A percentile compares a stretch with the other conserved stretches of the same genome.
phyloP scores from a whole-genome alignment of 2,329 filamentous ascomycete genomes.

The Neocatenulostroma microsporum region DNA sequence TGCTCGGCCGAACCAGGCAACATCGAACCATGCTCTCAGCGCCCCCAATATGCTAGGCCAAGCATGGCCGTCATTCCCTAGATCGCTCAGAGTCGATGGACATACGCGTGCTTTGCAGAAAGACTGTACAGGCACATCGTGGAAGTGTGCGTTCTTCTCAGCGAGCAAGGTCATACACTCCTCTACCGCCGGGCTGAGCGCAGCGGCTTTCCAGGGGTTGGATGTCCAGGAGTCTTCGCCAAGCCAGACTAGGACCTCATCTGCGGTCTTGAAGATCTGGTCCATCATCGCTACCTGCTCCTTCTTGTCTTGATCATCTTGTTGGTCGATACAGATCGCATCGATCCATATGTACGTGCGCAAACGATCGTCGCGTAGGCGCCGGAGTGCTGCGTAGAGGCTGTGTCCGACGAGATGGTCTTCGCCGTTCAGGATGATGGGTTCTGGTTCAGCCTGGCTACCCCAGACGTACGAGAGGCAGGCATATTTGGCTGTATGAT shows the following conservation, averaged over 20 bases:
- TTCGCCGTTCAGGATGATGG: neutral
- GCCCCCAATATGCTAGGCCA: too few relatives aligned
- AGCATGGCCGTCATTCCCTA: too few relatives aligned
- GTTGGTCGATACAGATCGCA: slow-evolving; percentile 11
- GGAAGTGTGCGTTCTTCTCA: too few relatives aligned
- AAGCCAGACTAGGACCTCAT: slow-evolving; percentile 8
- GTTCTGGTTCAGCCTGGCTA: neutral
- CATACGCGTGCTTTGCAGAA: too few relatives aligned
- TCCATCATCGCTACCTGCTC: slow-evolving; percentile 11
- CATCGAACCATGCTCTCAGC: slow-evolving; percentile 1
- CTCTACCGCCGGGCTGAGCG: too few relatives aligned
- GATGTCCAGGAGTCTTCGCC: too few relatives aligned
- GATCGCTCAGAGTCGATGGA: too few relatives aligned
- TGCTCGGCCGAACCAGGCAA: neutral
- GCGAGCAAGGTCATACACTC: too few relatives aligned
- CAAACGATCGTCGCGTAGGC: neutral
- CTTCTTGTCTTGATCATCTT: slow-evolving; percentile 5
- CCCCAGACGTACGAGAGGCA: slow-evolving; percentile 1
- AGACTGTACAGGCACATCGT: too few relatives aligned
- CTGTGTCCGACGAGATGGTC: neutral
- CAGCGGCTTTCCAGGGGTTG: too few relatives aligned
- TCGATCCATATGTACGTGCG: slow-evolving; percentile 9
- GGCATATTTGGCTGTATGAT: neutral
- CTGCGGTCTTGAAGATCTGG: slow-evolving; percentile 6
- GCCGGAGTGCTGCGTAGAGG: neutral